phyloP scores from a whole-genome alignment of 768 basidiomycete genomes.

The Cystofilobasidium ferigula region DNA sequence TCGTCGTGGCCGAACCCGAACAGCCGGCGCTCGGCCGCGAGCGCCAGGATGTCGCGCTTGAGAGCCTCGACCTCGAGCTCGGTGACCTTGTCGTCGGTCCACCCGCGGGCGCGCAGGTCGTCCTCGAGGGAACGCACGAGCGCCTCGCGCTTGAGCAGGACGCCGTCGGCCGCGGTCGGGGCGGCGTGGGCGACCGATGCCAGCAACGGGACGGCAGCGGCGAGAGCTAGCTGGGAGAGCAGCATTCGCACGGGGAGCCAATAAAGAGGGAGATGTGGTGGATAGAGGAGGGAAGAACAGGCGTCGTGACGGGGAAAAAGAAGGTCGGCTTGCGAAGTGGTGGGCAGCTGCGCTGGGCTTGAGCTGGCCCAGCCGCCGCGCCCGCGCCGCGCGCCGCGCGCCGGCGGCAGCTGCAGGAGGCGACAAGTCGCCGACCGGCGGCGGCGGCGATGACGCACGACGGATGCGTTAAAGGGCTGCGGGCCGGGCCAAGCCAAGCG shows the following conservation, averaged over 20 bases:
- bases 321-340: no score
- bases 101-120: not conserved
- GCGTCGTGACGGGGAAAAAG: no score
- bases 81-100: not conserved
- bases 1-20: conserved; percentile 11
- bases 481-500: no score
- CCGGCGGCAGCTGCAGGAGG: no score
- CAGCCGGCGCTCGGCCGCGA: conserved; percentile 1
- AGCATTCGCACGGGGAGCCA: not conserved
- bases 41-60: not conserved
- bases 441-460: no score
- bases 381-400: no score
- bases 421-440: no score
- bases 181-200: not conserved
- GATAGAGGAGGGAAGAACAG: not conserved
- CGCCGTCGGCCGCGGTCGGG: not conserved
- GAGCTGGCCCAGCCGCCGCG: no score
- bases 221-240: not conserved
- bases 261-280: not conserved
- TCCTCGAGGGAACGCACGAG: not conserved
- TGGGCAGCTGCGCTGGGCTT: no score
- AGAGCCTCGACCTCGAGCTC: conserved; percentile 1
- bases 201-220: not conserved
- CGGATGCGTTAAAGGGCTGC: no score
- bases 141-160: not conserved